Conservation (phyloP, 2,329 filamentous ascomycete species). For the Orbilia brochopaga region DNA sequence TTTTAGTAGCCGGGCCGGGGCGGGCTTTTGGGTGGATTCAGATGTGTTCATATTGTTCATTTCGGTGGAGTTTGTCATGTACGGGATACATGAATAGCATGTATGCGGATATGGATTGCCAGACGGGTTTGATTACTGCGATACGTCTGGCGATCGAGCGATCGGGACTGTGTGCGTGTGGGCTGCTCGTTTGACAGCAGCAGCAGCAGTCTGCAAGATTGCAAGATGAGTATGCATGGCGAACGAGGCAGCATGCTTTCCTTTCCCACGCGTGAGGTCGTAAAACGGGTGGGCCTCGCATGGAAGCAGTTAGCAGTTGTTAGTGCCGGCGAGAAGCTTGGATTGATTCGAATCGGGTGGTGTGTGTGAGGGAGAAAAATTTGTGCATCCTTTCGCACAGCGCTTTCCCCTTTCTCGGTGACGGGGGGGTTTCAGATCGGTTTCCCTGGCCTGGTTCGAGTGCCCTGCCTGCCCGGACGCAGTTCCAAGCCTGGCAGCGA, state of each 20-base stretch:
- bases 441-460: constrained; percentile 32
- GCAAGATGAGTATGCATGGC: background rate
- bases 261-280: background rate
- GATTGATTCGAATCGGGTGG: constrained; percentile 7
- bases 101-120: no score
- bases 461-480: constrained; percentile 17
- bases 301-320: no score
- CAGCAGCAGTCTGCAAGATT: no score
- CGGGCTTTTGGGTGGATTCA: constrained; percentile 28
- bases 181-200: no score
- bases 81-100: no score
- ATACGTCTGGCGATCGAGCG: no score
- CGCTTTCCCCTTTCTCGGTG: constrained; percentile 46
- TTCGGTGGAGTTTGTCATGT: no score
- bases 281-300: background rate
- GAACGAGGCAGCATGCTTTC: background rate
- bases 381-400: constrained; percentile 30
- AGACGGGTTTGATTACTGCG: no score
- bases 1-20: constrained; percentile 45
- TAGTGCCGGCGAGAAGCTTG: no score
- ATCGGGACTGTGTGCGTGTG: no score
- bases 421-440: constrained; percentile 23
- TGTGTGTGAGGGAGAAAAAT: constrained; percentile 22
- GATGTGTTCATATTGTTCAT: no score
- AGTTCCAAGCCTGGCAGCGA: constrained; percentile 16